These are phyloP conservation scores for Coprinellus micaceus DNA, from an alignment of 768 basidiomycete species.

Conservation along the genomic window DNA sequence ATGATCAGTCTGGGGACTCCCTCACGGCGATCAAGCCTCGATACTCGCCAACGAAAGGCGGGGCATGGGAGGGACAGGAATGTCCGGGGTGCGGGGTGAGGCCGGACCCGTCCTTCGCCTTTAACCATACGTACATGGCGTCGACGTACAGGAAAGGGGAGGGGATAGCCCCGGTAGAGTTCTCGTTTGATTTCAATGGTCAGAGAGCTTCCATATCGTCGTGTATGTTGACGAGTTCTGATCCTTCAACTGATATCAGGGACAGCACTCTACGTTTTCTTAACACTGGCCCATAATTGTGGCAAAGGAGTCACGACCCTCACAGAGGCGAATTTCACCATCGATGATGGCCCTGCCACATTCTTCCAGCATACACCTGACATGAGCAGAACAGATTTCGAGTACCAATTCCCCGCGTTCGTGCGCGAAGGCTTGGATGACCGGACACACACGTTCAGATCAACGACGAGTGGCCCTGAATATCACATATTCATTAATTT, in stretches of 20 bases:
- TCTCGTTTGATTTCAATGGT: slow-evolving; percentile 17
- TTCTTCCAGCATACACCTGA: slow-evolving; percentile 18
- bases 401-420: slow-evolving; percentile 19
- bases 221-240: not conserved
- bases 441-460: slow-evolving; percentile 5
- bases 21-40: slow-evolving; percentile 21
- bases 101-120: slow-evolving; percentile 18
- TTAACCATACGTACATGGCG: slow-evolving; percentile 28
- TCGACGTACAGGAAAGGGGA: slow-evolving; percentile 19
- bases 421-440: slow-evolving; percentile 11
- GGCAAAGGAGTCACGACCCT: slow-evolving; percentile 15
- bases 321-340: slow-evolving; percentile 23
- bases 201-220: slow-evolving; percentile 8
- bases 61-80: slow-evolving; percentile 24
- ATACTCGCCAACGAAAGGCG: slow-evolving; percentile 19
- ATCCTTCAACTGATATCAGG: slow-evolving; percentile 18
- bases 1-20: slow-evolving; percentile 31
- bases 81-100: slow-evolving; percentile 21
- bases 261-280: slow-evolving; percentile 36
- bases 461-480: not conserved
- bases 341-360: slow-evolving; percentile 15
- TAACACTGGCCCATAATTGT: slow-evolving; percentile 32
- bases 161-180: slow-evolving; percentile 13
- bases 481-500: slow-evolving; percentile 11
- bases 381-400: slow-evolving; percentile 5